Evolutionary conservation across 495 filamentous ascomycete species (phyloP).

Genomic region (Astrothelium macrocarpum): DNA sequence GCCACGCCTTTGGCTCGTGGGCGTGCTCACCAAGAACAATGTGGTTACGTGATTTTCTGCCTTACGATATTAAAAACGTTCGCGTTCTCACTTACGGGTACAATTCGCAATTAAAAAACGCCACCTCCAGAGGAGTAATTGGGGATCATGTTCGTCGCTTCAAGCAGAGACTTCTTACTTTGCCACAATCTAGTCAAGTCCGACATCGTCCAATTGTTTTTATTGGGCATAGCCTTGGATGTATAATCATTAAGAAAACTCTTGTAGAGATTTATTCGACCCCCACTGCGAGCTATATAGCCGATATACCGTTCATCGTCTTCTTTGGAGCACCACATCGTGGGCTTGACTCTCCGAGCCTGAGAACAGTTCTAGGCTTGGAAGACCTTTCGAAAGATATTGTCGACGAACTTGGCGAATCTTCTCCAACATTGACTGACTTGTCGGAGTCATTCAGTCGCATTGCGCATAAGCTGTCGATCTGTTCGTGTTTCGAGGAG

Average conservation of each 20-base stretch:
- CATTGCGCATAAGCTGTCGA: background rate
- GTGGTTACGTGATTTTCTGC: conserved; percentile 33
- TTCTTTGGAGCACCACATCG: background rate
- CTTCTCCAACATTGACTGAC: background rate
- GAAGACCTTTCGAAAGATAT: background rate
- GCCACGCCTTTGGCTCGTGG: background rate
- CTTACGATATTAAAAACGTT: conserved; percentile 15
- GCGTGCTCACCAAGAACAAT: conserved; percentile 9
- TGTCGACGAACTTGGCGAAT: background rate
- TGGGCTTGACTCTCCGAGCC: background rate
- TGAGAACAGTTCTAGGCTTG: background rate
- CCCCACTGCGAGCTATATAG: background rate
- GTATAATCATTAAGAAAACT: background rate
- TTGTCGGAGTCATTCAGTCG: background rate
- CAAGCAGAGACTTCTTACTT: background rate
- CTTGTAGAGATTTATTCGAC: background rate
- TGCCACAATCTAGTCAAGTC: background rate
- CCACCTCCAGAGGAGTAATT: background rate
- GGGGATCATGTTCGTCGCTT: background rate
- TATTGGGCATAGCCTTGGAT: background rate
- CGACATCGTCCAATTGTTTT: background rate
- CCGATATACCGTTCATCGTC: background rate
- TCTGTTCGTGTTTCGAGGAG: background rate
- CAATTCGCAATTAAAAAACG: conserved; percentile 8
- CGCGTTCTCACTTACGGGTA: conserved; percentile 29